These are phyloP conservation scores for Myriangium duriaei DNA, from an alignment of 2,329 filamentous ascomycete genomes.

Conservation along the genomic window DNA sequence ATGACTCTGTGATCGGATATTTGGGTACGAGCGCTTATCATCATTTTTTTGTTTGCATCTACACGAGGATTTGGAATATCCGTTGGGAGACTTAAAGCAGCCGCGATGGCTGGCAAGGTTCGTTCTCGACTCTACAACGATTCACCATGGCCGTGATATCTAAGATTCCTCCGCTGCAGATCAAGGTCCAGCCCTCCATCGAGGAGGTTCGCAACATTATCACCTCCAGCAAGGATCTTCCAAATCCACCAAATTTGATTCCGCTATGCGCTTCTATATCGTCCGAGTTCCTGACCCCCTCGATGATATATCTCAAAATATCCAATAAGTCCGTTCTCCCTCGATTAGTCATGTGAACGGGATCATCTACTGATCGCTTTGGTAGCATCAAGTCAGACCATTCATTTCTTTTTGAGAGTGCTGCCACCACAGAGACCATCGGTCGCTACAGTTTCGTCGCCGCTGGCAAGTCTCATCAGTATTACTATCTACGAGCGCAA, in stretches of 20 bases:
- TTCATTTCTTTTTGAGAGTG: constrained; percentile 93
- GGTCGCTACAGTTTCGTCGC: constrained; percentile 94
- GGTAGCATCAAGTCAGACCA: constrained; percentile 52
- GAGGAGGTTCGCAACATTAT: constrained; percentile 47
- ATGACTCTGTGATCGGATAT: no score
- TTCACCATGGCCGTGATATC: constrained; percentile 1
- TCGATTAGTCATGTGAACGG: constrained; percentile 11
- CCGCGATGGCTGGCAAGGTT: constrained; percentile 10
- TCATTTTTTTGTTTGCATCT: no score
- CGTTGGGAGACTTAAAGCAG: no score
- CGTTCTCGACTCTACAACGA: background rate
- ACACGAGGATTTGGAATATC: no score
- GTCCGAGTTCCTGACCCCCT: constrained; percentile 86
- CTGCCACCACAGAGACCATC: constrained; percentile 79
- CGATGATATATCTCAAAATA: constrained; percentile 88
- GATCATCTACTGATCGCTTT: constrained; percentile 10
- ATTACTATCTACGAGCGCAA: background rate
- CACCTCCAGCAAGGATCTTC: constrained; percentile 35
- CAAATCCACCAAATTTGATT: constrained; percentile 61
- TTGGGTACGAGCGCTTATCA: no score
- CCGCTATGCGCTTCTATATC: constrained; percentile 75
- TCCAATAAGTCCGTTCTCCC: constrained; percentile 52
- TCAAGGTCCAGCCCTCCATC: constrained; percentile 46
- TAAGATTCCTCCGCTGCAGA: constrained; percentile 17
- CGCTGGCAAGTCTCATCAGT: constrained; percentile 44